Percentiles rank a stretch among this genome's conserved stretches.
Conservation (phyloP, 257 asterid genomes). For the Jacaranda mimosifolia region DNA sequence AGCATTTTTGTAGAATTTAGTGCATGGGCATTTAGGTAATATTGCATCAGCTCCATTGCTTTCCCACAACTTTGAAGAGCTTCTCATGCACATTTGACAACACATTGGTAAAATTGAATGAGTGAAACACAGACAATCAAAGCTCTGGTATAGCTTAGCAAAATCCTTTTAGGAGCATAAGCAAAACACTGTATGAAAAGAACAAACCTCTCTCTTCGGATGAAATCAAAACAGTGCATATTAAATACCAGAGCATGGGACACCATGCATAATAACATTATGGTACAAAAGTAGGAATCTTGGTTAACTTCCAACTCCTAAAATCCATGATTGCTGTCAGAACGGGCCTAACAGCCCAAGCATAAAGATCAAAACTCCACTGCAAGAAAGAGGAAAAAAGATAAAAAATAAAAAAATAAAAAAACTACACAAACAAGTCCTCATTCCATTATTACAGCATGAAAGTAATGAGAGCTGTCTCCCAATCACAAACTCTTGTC, state of each 20-base stretch:
- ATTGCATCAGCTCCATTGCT: not conserved
- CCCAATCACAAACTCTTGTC: constrained; percentile 48
- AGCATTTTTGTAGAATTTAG: too few species aligned
- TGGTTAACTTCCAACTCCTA: constrained; percentile 26
- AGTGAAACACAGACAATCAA: too few species aligned
- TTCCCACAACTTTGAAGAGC: too few species aligned
- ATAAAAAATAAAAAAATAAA: not conserved
- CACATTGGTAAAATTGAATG: too few species aligned
- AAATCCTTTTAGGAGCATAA: too few species aligned
- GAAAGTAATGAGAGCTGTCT: constrained; percentile 3
- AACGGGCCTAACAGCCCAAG: constrained; percentile 9
- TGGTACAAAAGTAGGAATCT: constrained; percentile 15
- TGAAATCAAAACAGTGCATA: constrained; percentile 33
- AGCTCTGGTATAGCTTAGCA: too few species aligned
- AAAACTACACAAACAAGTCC: constrained; percentile 30
- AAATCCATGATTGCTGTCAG: constrained; percentile 31
- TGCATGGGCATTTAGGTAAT: too few species aligned
- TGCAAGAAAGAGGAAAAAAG: too few species aligned
- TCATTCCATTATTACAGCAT: constrained; percentile 33
- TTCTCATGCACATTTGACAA: too few species aligned
- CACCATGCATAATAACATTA: not conserved
- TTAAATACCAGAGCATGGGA: not conserved
- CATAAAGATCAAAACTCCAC: constrained; percentile 32
- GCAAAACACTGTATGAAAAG: too few species aligned
- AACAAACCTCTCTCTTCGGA: too few species aligned